Base-by-base conservation (phyloP, 2,329 filamentous ascomycete genomes). In the Trichoderma polysporum region DNA sequence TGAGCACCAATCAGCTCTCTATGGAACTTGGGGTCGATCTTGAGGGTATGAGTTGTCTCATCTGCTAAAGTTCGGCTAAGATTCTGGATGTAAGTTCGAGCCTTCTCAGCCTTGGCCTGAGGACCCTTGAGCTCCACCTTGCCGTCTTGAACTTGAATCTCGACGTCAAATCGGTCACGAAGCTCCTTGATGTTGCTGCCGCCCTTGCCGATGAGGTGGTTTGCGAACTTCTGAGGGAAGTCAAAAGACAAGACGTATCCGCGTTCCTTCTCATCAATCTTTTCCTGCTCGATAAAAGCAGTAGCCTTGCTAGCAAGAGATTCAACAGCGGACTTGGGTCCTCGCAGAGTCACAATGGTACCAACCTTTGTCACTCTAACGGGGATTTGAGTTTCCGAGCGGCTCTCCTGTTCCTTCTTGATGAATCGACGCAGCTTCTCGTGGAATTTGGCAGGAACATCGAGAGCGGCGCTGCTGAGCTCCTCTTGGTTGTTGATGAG, bases 111-210 rank as follows among this genome's bases (percentile, higher is more conserved):
- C 84, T 98, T 98, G 59, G 93, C 92, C 81, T 96, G 92, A 58
- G 95, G 94, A 29, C 96, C 95, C 83, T 96, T 97, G 73, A 99
- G 88, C 79, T 97, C 93, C 58, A 98, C 93, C 80, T 94, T 94
- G 71, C 95, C 95, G 73, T 97, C 92, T 71, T 96, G 90, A 45
- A 98, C 90, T 79, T 97, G 93, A 69, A 99, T 90, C 67, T 90
- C 88, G 5, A 90, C 88, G 68, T 90, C 87, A 68, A 89, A 90
- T 70, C 86, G 86, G 69, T 90, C 88, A 54, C 87, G 84, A 41
- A 91, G 80, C 72, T 90, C 88, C 64, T 84, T 84, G 73, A 90
- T 89, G 74, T 89, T 85, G 78, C 86, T 88, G 19, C 88, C 88
- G 58, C 86, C 85, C 77, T 90, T 90, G 62, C 88, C 89, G 73